These are phyloP conservation scores for Chlorella sp. DNA, from an alignment of 139 green algal species.

Conservation along the genomic window DNA sequence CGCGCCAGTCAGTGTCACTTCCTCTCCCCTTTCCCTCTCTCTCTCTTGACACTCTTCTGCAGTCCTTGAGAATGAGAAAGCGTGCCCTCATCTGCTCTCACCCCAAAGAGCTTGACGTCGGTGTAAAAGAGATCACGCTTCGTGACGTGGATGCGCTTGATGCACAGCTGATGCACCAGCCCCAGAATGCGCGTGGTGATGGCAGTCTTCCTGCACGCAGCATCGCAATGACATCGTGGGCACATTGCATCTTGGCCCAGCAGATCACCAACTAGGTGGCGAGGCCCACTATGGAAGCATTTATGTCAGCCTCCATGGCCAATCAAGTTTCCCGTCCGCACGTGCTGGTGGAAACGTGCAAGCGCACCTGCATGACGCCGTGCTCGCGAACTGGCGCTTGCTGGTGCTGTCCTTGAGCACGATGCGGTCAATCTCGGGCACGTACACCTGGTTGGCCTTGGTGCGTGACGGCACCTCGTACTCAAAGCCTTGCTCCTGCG, in stretches of 20 bases:
- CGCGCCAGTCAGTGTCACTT: too few relatives aligned
- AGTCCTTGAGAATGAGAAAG: too few relatives aligned
- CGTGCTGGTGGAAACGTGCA: too few relatives aligned
- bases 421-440: slow-evolving; percentile 86
- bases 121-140: slow-evolving; percentile 98
- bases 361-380: slow-evolving; percentile 52
- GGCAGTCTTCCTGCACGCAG: slow-evolving; percentile 53
- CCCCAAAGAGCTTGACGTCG: slow-evolving; percentile 95
- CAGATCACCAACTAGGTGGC: too few relatives aligned
- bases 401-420: slow-evolving; percentile 76
- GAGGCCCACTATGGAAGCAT: too few relatives aligned
- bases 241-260: too few relatives aligned
- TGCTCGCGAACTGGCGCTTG: slow-evolving; percentile 74
- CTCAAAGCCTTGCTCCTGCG: slow-evolving; percentile 60
- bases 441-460: slow-evolving; percentile 69
- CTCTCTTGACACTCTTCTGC: too few relatives aligned
- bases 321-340: too few relatives aligned
- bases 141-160: slow-evolving; percentile 79
- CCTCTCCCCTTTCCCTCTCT: too few relatives aligned
- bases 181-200: slow-evolving; percentile 87
- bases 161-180: slow-evolving; percentile 78
- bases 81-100: too few relatives aligned
- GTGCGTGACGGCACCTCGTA: slow-evolving; percentile 73
- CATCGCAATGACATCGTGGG: too few relatives aligned
- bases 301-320: too few relatives aligned